Conservation (phyloP, 2,329 filamentous ascomycete species). For the Trichoderma sp. region DNA sequence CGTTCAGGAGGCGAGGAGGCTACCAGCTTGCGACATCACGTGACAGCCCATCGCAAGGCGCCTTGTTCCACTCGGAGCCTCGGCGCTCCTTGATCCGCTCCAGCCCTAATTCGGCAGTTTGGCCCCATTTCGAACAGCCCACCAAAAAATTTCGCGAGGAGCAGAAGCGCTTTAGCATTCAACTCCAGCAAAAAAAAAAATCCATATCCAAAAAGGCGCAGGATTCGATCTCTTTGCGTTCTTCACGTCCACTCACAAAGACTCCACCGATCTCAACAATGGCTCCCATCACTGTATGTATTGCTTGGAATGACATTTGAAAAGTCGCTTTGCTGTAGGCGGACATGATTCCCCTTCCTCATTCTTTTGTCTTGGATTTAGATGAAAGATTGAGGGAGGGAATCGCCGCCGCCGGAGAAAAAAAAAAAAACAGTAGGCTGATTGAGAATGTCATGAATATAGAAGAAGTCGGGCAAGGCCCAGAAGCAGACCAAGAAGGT, state of each 20-base stretch:
- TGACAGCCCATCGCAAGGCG: background rate
- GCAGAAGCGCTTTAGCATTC: slow-evolving; percentile 23
- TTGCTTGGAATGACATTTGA: slow-evolving; percentile 31
- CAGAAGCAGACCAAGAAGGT: slow-evolving; percentile 90
- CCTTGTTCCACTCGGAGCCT: background rate
- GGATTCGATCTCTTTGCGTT: slow-evolving; percentile 75
- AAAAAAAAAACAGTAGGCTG: slow-evolving; percentile 81
- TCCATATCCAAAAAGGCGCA: slow-evolving; percentile 59
- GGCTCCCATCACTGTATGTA: slow-evolving; percentile 84
- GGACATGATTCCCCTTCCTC: background rate
- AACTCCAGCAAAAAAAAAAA: slow-evolving; percentile 24
- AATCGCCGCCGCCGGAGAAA: background rate
- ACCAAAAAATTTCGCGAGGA: slow-evolving; percentile 30
- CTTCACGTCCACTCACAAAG: slow-evolving; percentile 40
- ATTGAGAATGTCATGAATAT: slow-evolving; percentile 57
- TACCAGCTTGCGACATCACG: background rate
- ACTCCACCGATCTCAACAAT: slow-evolving; percentile 58
- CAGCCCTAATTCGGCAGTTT: slow-evolving; percentile 39
- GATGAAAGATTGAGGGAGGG: slow-evolving; percentile 9
- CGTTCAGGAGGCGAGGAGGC: background rate
- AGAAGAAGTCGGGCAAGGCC: slow-evolving; percentile 68
- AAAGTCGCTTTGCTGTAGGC: slow-evolving; percentile 25
- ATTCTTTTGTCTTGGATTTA: slow-evolving; percentile 36
- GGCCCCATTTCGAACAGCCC: slow-evolving; percentile 31
- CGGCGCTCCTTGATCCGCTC: slow-evolving; percentile 30